Evolutionary conservation across 208 protist genomes (phyloP).

Genomic region (Trypanosoma theileri): DNA sequence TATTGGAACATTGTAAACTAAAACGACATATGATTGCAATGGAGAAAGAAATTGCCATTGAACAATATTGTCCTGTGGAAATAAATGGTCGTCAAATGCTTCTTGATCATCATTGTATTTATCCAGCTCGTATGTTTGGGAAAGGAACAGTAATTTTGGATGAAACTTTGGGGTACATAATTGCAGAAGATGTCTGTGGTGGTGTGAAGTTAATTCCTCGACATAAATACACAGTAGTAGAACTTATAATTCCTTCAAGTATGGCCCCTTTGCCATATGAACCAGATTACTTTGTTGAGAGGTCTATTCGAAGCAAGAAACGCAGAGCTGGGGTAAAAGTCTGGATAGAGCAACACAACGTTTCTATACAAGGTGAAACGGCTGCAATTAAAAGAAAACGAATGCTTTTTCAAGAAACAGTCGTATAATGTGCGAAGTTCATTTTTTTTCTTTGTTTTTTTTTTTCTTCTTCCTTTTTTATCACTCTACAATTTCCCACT

Average conservation of each 20-base stretch:
- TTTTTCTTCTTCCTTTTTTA: constrained; percentile 2
- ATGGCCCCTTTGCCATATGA: constrained; percentile 2
- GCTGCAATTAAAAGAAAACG: constrained; percentile 14
- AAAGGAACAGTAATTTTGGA: constrained; percentile 65
- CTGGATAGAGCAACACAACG: constrained; percentile 9
- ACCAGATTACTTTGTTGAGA: constrained; percentile 3
- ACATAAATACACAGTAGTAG: constrained; percentile 68
- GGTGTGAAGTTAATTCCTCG: constrained; percentile 72
- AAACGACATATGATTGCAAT: constrained; percentile 54
- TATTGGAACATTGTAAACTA: constrained; percentile 60
- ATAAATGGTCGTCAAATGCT: constrained; percentile 67
- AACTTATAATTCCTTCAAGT: constrained; percentile 57
- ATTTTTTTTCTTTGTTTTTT: neutral
- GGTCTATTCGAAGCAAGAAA: neutral
- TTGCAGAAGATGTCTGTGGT: constrained; percentile 75
- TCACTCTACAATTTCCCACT: constrained; percentile 3
- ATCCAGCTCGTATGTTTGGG: constrained; percentile 67
- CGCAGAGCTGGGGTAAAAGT: neutral
- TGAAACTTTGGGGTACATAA: constrained; percentile 61
- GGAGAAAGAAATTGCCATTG: constrained; percentile 27
- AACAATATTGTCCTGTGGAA: constrained; percentile 69
- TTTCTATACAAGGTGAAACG: constrained; percentile 17
- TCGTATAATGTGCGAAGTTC: neutral
- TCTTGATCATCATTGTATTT: constrained; percentile 81
- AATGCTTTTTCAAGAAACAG: neutral